Evolutionary conservation across 1,139 yeast genomes (phyloP).

Genomic region (Zygosaccharomyces pseudobailii): DNA sequence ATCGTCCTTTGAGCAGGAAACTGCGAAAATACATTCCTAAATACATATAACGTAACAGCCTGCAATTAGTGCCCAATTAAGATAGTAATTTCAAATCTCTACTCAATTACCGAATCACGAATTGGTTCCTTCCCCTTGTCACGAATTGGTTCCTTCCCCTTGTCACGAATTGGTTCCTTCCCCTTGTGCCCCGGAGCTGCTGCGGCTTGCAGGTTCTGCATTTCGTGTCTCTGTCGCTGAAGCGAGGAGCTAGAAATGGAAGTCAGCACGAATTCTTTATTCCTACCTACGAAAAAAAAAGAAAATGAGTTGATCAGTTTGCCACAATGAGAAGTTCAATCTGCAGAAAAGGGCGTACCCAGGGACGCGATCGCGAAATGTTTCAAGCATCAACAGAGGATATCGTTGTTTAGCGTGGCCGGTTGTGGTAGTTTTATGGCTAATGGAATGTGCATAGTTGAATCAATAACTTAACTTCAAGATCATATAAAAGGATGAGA

Average conservation of each 20-base stretch:
- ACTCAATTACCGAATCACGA: not conserved
- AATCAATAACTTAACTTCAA: not conserved
- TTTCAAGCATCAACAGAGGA: not conserved
- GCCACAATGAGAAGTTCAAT: not conserved
- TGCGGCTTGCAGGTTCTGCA: not conserved
- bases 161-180: not conserved
- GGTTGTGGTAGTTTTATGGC: constrained; percentile 3
- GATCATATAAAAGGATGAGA: constrained; percentile 1
- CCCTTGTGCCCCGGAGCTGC: not conserved
- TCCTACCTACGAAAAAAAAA: constrained; percentile 1
- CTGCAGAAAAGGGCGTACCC: not conserved
- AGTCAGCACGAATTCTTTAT: constrained; percentile 1
- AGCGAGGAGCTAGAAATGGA: constrained; percentile 2
- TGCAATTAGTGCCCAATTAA: constrained; percentile 1
- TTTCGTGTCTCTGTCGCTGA: constrained; percentile 1
- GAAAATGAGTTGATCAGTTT: not conserved
- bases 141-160: not conserved
- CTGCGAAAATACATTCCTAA: constrained; percentile 10
- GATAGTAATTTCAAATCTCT: not conserved
- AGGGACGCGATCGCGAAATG: constrained; percentile 5
- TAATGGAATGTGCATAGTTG: not conserved
- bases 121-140: not conserved
- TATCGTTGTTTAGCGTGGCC: constrained; percentile 3
- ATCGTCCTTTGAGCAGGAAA: constrained; percentile 37
- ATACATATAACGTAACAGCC: not conserved